Evolutionary conservation across 306 rosid species (phyloP).

Genomic region (Vicia faba): DNA sequence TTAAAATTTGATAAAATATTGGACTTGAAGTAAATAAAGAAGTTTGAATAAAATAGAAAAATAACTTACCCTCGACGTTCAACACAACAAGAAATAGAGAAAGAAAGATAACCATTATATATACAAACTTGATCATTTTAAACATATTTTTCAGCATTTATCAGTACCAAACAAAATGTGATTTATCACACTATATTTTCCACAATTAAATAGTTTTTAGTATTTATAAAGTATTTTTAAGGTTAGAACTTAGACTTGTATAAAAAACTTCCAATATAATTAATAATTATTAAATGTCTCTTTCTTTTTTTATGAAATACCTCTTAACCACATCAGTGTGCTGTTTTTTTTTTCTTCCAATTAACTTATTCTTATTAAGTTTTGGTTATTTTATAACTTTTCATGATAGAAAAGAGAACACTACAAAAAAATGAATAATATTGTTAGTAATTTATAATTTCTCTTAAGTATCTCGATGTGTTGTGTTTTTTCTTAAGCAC

Average conservation of each 20-base stretch:
- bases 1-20: neutral
- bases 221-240: no score
- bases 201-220: neutral
- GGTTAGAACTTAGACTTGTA: neutral
- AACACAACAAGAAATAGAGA: neutral
- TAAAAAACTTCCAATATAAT: neutral
- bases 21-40: neutral
- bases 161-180: neutral
- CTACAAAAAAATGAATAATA: neutral
- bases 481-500: neutral
- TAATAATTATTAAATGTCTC: neutral
- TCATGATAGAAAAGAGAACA: neutral
- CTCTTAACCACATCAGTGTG: neutral
- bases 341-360: neutral
- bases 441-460: neutral
- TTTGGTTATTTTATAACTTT: neutral
- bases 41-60: neutral
- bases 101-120: neutral
- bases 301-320: neutral
- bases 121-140: neutral
- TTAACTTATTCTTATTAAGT: no score
- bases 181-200: neutral
- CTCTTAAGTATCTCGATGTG: neutral
- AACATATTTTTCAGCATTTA: neutral
- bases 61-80: neutral